Conservation (phyloP, 2,329 filamentous ascomycete genomes). For the Cercospora berteroae region DNA sequence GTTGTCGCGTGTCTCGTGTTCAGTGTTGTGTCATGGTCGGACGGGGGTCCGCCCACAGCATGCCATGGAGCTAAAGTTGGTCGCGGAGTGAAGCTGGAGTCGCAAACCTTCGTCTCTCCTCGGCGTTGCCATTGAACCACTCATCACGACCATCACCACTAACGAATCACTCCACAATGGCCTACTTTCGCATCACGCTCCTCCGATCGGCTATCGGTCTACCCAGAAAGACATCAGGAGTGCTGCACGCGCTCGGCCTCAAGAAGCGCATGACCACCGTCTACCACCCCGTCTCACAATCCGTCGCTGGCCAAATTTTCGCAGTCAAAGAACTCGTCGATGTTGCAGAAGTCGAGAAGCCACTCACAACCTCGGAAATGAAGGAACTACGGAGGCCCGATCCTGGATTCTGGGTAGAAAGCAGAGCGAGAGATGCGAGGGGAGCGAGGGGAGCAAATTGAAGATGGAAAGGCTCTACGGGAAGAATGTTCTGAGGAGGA, state of each 20-base stretch:
- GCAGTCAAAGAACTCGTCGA: slow-evolving; percentile 88
- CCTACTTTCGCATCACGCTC: slow-evolving; percentile 85
- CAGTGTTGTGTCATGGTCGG: neutral
- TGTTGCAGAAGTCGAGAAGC: slow-evolving; percentile 71
- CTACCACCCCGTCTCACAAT: slow-evolving; percentile 78
- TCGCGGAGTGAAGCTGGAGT: slow-evolving; percentile 5
- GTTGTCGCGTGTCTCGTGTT: neutral
- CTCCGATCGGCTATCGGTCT: slow-evolving; percentile 87
- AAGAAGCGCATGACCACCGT: slow-evolving; percentile 82
- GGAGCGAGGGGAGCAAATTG: slow-evolving; percentile 4
- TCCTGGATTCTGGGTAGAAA: slow-evolving; percentile 77
- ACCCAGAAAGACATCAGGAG: slow-evolving; percentile 70
- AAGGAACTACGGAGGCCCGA: slow-evolving; percentile 71
- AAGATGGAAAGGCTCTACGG: neutral
- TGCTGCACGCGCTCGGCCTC: slow-evolving; percentile 80
- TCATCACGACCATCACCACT: slow-evolving; percentile 7
- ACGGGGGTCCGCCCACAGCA: neutral
- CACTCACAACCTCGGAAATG: slow-evolving; percentile 66
- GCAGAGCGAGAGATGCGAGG: slow-evolving; percentile 34
- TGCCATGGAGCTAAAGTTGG: neutral
- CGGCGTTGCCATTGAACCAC: neutral
- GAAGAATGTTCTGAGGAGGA: neutral
- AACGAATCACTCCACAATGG: slow-evolving; percentile 16
- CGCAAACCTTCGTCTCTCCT: slow-evolving; percentile 4
- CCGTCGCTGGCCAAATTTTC: slow-evolving; percentile 87